Conservation (phyloP, 306 rosid species). For the Acacia crassicarpa region DNA sequence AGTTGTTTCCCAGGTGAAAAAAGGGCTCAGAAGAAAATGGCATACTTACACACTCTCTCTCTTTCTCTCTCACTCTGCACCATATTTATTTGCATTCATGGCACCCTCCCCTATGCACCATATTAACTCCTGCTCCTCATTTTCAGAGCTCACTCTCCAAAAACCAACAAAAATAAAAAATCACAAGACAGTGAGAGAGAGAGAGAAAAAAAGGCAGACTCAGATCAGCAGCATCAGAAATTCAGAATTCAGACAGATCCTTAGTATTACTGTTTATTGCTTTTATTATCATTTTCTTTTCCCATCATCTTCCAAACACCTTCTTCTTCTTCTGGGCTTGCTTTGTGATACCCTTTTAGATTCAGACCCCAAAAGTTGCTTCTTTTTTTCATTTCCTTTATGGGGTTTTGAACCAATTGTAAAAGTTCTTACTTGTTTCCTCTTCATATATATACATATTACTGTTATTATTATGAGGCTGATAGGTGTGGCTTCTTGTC, state of each 20-base stretch:
- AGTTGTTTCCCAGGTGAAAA: constrained; percentile 52
- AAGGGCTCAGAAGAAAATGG: constrained; percentile 42
- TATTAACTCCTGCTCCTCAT: constrained; percentile 46
- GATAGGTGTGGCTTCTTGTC: constrained; percentile 39
- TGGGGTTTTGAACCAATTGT: constrained; percentile 46
- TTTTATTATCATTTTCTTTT: neutral
- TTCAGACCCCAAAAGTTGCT: constrained; percentile 42
- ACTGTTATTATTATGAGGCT: constrained; percentile 28
- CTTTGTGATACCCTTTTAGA: constrained; percentile 31
- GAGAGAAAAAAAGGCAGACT: neutral
- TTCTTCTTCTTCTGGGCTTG: neutral
- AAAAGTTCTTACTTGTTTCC: neutral
- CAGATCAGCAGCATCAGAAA: neutral
- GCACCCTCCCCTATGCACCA: constrained; percentile 56
- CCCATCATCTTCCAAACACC: neutral
- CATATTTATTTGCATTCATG: constrained; percentile 41
- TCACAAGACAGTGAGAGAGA: neutral
- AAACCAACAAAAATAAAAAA: neutral
- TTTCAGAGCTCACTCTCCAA: constrained; percentile 62
- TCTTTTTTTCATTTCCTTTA: constrained; percentile 27
- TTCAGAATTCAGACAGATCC: constrained; percentile 25
- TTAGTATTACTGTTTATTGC: neutral
- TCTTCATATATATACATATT: constrained; percentile 16
- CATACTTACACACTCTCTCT: constrained; percentile 21
- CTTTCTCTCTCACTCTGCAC: constrained; percentile 38